These are phyloP conservation scores for Vigna mungo DNA, from an alignment of 306 rosid species.

Conservation along the genomic window DNA sequence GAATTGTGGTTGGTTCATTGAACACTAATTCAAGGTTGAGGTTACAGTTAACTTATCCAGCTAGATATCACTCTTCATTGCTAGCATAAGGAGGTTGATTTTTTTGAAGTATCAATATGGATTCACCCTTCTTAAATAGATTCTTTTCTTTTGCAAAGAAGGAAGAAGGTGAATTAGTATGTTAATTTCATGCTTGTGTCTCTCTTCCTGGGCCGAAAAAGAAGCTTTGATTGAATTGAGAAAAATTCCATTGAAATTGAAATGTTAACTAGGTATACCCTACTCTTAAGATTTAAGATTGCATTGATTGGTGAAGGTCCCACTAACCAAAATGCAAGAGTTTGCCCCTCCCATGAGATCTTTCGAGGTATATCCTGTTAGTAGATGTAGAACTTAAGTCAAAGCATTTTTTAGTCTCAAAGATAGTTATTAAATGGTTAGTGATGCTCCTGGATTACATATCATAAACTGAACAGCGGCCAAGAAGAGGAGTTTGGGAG, in stretches of 20 bases:
- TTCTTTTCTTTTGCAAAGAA: constrained; percentile 32
- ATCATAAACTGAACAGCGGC: neutral
- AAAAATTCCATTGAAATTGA: neutral
- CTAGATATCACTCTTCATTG: neutral
- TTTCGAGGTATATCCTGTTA: neutral
- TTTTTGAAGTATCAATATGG: constrained; percentile 1
- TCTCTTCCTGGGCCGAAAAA: neutral
- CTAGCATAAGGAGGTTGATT: constrained; percentile 17
- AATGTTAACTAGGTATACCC: neutral
- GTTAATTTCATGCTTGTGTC: neutral
- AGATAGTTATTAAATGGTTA: constrained; percentile 7
- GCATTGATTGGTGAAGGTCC: neutral
- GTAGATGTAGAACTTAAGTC: neutral
- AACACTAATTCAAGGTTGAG: constrained; percentile 30
- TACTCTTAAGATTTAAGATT: neutral
- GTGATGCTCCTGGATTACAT: neutral
- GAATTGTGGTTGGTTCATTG: constrained; percentile 11
- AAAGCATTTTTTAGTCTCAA: neutral
- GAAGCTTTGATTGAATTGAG: neutral
- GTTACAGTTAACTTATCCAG: constrained; percentile 18
- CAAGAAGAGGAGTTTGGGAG: neutral
- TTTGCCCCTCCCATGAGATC: neutral
- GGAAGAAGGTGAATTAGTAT: neutral
- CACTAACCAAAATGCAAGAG: neutral
- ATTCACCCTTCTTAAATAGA: constrained; percentile 21